Percentiles rank a stretch among this genome's conserved stretches.
Conservation (phyloP, 75 land plant species). For the Picea glauca region DNA sequence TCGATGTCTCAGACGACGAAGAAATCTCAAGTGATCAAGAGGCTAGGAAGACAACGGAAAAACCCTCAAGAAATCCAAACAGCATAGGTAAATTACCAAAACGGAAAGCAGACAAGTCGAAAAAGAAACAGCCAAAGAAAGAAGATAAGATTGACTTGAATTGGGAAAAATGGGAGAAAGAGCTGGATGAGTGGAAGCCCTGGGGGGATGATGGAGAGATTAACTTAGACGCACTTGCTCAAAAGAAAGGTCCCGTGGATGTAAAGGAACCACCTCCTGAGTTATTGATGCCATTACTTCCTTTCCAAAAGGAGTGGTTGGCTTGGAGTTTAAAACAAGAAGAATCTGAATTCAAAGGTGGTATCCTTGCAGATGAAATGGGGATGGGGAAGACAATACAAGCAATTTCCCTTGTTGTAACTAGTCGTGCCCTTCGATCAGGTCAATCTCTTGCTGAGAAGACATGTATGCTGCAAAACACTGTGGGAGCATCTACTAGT, state of each 20-base stretch:
- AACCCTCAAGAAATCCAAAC: too few relatives aligned
- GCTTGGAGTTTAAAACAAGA: conserved; percentile 90
- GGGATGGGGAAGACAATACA: conserved; percentile 98
- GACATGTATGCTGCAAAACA: background rate
- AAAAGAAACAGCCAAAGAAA: background rate
- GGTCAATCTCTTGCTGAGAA: conserved; percentile 1
- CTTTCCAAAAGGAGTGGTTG: conserved; percentile 92
- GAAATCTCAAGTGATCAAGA: too few relatives aligned
- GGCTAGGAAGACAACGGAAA: too few relatives aligned
- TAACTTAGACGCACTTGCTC: conserved; percentile 17
- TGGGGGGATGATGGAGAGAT: conserved; percentile 37
- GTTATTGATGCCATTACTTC: conserved; percentile 56
- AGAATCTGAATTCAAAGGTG: conserved; percentile 53
- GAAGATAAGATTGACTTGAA: background rate
- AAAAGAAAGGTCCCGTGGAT: conserved; percentile 1
- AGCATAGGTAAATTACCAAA: background rate
- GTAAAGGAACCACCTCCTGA: conserved; percentile 50
- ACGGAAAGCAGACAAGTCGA: background rate
- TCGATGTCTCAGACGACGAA: too few relatives aligned
- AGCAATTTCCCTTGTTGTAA: conserved; percentile 80
- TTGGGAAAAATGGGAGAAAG: conserved; percentile 61
- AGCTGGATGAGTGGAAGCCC: conserved; percentile 29
- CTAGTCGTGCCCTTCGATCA: conserved; percentile 22
- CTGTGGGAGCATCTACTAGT: background rate
- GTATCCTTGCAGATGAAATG: conserved; percentile 98